phyloP scores from a whole-genome alignment of 2,329 filamentous ascomycete genomes.

The Sporothrix brasiliensis region DNA sequence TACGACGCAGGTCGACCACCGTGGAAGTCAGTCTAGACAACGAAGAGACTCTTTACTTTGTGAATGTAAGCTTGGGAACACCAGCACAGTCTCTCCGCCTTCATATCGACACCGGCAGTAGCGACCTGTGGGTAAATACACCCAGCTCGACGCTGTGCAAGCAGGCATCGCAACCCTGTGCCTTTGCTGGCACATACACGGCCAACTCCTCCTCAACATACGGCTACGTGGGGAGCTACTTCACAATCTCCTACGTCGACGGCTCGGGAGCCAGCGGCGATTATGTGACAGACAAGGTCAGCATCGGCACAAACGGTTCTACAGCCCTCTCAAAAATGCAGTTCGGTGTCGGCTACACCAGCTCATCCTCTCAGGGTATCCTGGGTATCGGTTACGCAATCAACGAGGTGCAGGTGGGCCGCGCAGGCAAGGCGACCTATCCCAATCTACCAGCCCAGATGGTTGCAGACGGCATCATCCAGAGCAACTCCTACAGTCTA shows the following conservation, averaged over 20 bases:
- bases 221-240: conserved; percentile 69
- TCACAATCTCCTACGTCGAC: conserved; percentile 88
- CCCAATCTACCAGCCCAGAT: conserved; percentile 70
- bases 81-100: conserved; percentile 60
- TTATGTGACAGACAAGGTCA: conserved; percentile 75
- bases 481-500: conserved; percentile 70
- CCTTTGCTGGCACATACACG: conserved; percentile 65
- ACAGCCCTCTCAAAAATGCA: conserved; percentile 54
- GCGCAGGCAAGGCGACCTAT: conserved; percentile 59
- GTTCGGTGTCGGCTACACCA: conserved; percentile 72
- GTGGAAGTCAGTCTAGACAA: conserved; percentile 58
- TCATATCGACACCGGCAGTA: conserved; percentile 70
- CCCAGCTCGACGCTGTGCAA: conserved; percentile 63
- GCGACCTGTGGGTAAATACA: conserved; percentile 72
- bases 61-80: conserved; percentile 65
- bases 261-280: conserved; percentile 76
- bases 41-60: conserved; percentile 65
- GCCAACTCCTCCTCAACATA: conserved; percentile 77
- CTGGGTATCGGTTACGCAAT: conserved; percentile 79
- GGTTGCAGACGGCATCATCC: conserved; percentile 62
- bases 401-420: conserved; percentile 75
- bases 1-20: conserved; percentile 51
- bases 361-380: conserved; percentile 68
- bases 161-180: conserved; percentile 55
- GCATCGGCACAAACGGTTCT: conserved; percentile 49